phyloP scores from a whole-genome alignment of 768 basidiomycete species.

The Suillus variegatus region DNA sequence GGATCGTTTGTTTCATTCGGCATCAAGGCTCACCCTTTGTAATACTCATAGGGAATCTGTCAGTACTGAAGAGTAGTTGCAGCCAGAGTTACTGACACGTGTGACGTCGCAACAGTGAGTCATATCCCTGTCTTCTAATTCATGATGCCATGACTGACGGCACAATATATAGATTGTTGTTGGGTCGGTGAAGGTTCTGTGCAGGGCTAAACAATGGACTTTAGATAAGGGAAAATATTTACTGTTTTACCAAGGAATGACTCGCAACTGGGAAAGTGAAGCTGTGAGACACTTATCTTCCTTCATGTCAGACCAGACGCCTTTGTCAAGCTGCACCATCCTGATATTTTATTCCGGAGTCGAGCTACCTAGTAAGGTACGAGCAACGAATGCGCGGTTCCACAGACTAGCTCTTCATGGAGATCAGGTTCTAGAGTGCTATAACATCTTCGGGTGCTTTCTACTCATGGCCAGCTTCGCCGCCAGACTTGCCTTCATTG shows the following conservation, averaged over 20 bases:
- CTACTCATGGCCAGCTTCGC: too few species aligned
- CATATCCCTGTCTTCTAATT: neutral
- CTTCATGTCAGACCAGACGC: neutral
- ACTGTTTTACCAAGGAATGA: too few species aligned
- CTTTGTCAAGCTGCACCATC: too few species aligned
- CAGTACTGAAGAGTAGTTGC: neutral
- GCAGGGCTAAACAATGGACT: neutral
- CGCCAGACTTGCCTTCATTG: too few species aligned
- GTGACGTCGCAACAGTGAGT: neutral
- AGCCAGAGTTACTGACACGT: neutral
- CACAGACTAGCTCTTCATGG: conserved; percentile 54
- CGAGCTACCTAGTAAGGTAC: too few species aligned
- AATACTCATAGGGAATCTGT: neutral
- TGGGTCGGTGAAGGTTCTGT: neutral
- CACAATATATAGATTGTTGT: neutral
- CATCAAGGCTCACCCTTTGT: neutral
- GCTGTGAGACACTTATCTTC: too few species aligned
- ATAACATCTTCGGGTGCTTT: too few species aligned
- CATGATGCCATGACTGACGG: neutral
- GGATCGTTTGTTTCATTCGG: neutral
- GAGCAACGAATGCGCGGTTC: conserved; percentile 26
- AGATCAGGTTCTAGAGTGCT: conserved; percentile 7
- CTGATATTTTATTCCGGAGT: too few species aligned
- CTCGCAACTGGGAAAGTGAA: too few species aligned
- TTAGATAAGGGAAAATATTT: too few species aligned